phyloP scores from a whole-genome alignment of 768 basidiomycete genomes.

The Sistotremastrum suecicum region DNA sequence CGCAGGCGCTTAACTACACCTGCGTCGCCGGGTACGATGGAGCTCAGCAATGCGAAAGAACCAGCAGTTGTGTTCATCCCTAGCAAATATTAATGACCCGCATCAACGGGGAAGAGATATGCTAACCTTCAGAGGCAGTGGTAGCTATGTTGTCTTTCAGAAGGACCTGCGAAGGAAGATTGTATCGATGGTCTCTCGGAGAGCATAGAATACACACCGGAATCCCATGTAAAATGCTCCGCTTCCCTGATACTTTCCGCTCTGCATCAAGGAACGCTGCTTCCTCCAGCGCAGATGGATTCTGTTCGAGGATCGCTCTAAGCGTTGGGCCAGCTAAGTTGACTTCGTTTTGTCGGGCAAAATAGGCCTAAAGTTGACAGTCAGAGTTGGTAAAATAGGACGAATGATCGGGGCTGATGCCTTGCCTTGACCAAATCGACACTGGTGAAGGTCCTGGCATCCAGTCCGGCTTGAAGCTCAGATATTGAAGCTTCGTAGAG shows the following conservation, averaged over 20 bases:
- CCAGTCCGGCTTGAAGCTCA: conserved; percentile 39
- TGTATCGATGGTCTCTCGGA: too few species aligned
- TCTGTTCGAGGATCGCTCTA: conserved; percentile 45
- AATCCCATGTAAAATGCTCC: conserved; percentile 24
- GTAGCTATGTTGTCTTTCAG: conserved; percentile 34
- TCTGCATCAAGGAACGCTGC: conserved; percentile 38
- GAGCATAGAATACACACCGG: conserved; percentile 10
- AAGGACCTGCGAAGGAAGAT: conserved; percentile 12
- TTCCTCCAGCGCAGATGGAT: conserved; percentile 34
- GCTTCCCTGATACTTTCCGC: conserved; percentile 16
- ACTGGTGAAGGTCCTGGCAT: conserved; percentile 37
- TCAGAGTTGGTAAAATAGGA: too few species aligned
- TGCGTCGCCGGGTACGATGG: conserved; percentile 21
- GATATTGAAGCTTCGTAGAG: conserved; percentile 45
- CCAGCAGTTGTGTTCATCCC: conserved; percentile 31
- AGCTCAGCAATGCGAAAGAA: conserved; percentile 21
- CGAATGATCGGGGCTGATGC: not conserved
- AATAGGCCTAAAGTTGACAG: conserved; percentile 33
- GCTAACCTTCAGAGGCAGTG: conserved; percentile 15
- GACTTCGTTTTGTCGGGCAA: conserved; percentile 54
- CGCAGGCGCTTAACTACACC: conserved; percentile 19
- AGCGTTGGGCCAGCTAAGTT: conserved; percentile 43
- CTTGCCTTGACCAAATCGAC: conserved; percentile 47
- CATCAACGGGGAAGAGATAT: too few species aligned
- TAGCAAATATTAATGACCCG: conserved; percentile 1